Base-by-base conservation (phyloP, 306 rosid genomes). In the Calophaca sinica region DNA sequence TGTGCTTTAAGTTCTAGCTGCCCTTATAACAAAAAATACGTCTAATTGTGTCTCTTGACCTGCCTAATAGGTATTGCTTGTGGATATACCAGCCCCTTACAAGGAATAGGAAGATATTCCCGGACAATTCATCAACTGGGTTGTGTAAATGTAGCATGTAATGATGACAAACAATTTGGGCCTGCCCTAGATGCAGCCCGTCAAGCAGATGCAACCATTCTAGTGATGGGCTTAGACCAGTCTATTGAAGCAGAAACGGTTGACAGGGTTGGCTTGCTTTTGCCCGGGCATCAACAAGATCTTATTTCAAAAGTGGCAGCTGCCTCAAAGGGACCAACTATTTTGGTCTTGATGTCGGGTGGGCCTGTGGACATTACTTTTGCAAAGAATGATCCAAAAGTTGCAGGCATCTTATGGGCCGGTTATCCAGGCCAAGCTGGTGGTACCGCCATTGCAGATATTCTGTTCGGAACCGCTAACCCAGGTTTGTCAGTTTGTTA, bases 371-470 rank as follows among this genome's bases (percentile, higher is more conserved):
- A 94, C 15, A 70, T 89, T 5, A 72, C 90, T 29, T 91, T 94
- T 13, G 96, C 96, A 2, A 65, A 89, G 35, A 86, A 87, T 10
- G 71, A 91, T 58, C 91, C 86, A 0, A 81, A 79, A 6, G 62
- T 93, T 5, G 70, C 66, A 4, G 94, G 77, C 33, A 88, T 93
- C 45, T 52, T 91, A 9, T 89, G 98, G 98, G 97, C 84, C 0
- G 98, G 98, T 1, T 93, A 91, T 74, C 98, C 98, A 0, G 98
- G 98, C 71, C 97, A 94, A 75, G 94, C 90, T 0, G 98, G 97
- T 7, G 98, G 97, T 5, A 88, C 89, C 2, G 97, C 96, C 79
- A 89, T 91, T 63, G 94, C 98, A 6, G 93, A 90, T 68, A 65
- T 89, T 53, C 46, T 91, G 15, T 94, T 86, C 57, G 98, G 96